A percentile compares a stretch with the other conserved stretches of the same genome.
These are phyloP conservation scores for Diddensiella santjacobensis DNA, from an alignment of 805 yeast genomes.

Conservation along the genomic window DNA sequence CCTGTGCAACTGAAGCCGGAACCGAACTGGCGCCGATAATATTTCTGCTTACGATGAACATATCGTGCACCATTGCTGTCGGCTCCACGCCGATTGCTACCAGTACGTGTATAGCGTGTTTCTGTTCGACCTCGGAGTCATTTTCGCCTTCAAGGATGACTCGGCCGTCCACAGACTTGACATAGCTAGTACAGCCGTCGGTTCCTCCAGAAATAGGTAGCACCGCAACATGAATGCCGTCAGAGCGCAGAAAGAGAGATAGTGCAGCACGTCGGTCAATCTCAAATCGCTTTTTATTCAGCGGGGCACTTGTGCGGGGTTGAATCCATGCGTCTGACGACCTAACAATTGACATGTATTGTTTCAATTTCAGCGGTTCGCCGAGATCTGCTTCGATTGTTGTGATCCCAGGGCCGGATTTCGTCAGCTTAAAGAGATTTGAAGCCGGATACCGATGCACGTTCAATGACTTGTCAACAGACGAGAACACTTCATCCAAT, in stretches of 20 bases:
- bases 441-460: not conserved
- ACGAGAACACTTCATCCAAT: not conserved
- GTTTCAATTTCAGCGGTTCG: slow-evolving; percentile 3
- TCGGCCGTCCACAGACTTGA: slow-evolving; percentile 9
- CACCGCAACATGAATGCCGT: slow-evolving; percentile 26
- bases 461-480: not conserved
- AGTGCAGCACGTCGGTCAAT: slow-evolving; percentile 12
- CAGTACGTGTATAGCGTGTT: slow-evolving; percentile 16
- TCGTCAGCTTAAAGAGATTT: not conserved
- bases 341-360: slow-evolving; percentile 6
- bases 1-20: not conserved
- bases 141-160: slow-evolving; percentile 12
- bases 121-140: slow-evolving; percentile 12
- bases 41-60: slow-evolving; percentile 11
- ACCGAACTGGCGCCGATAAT: slow-evolving; percentile 1
- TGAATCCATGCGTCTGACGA: slow-evolving; percentile 6
- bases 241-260: slow-evolving; percentile 15
- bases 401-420: not conserved
- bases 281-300: not conserved
- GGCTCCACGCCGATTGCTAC: slow-evolving; percentile 21
- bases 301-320: slow-evolving; percentile 6
- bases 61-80: slow-evolving; percentile 16
- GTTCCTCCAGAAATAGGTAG: slow-evolving; percentile 24
- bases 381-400: slow-evolving; percentile 2
- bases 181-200: slow-evolving; percentile 16